phyloP scores from a whole-genome alignment of 495 filamentous ascomycete genomes.

The Penicillium cinerascens region DNA sequence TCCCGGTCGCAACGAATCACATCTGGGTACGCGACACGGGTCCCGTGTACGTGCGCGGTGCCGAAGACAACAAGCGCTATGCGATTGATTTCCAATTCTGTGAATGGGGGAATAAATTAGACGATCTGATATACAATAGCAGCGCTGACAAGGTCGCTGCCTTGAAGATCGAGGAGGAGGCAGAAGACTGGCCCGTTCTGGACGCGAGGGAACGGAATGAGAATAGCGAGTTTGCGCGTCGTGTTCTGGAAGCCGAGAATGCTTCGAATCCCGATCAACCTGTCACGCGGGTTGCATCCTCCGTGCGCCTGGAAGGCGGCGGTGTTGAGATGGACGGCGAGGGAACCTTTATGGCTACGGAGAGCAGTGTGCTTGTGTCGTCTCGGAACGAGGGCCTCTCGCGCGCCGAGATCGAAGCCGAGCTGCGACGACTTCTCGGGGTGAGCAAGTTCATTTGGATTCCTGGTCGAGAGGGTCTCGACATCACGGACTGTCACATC shows the following conservation, averaged over 20 bases:
- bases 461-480: conserved; percentile 27
- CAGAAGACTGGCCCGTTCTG: conserved; percentile 22
- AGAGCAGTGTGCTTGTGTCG: conserved; percentile 30
- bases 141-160: conserved; percentile 8
- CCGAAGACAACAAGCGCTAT: conserved; percentile 13
- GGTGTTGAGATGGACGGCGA: conserved; percentile 36
- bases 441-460: conserved; percentile 34
- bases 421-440: conserved; percentile 23
- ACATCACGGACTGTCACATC: conserved; percentile 35
- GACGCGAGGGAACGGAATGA: conserved; percentile 10
- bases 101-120: conserved; percentile 32
- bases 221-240: conserved; percentile 26
- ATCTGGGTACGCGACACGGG: conserved; percentile 37
- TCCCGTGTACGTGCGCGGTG: conserved; percentile 30
- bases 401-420: conserved; percentile 19
- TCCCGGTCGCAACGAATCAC: conserved; percentile 28
- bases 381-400: conserved; percentile 28
- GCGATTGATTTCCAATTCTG: conserved; percentile 34
- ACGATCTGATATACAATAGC: conserved; percentile 14
- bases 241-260: conserved; percentile 23
- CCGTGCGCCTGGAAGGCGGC: conserved; percentile 29
- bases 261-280: background rate
- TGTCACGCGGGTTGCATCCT: conserved; percentile 18
- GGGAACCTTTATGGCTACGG: conserved; percentile 34
- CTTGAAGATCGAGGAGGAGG: background rate